phyloP scores from a whole-genome alignment of 2,329 filamentous ascomycete species.

The Raffaelea ambrosiae region DNA sequence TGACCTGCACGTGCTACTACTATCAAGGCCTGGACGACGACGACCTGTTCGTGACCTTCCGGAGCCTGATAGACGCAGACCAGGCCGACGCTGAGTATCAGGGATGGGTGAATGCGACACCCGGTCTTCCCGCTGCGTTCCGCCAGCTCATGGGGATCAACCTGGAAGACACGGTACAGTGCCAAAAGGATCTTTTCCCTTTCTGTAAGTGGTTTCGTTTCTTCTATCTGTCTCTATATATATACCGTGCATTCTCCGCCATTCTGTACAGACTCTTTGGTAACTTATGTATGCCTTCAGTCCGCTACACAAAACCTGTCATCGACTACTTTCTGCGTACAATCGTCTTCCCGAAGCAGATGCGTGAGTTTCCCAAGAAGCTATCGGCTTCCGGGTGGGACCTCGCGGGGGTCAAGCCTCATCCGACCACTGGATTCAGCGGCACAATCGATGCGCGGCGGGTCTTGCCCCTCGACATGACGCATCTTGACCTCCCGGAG shows the following conservation, averaged over 20 bases:
- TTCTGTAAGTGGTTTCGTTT: slow-evolving; percentile 5
- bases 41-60: slow-evolving; percentile 39
- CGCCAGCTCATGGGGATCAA: slow-evolving; percentile 44
- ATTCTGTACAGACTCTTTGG: too few species aligned
- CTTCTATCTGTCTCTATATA: background rate
- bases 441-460: slow-evolving; percentile 57
- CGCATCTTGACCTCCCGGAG: slow-evolving; percentile 43
- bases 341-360: slow-evolving; percentile 52
- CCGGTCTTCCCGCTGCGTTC: slow-evolving; percentile 25
- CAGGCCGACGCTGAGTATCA: slow-evolving; percentile 43
- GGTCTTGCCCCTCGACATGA: slow-evolving; percentile 47
- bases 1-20: slow-evolving; percentile 50
- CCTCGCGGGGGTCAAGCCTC: slow-evolving; percentile 35
- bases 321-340: slow-evolving; percentile 56
- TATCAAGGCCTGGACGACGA: slow-evolving; percentile 43
- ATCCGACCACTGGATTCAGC: slow-evolving; percentile 57
- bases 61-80: slow-evolving; percentile 39
- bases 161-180: slow-evolving; percentile 43
- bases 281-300: background rate
- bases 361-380: slow-evolving; percentile 55
- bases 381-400: slow-evolving; percentile 62
- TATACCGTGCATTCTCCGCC: background rate
- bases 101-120: slow-evolving; percentile 33
- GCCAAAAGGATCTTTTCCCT: slow-evolving; percentile 40
- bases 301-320: slow-evolving; percentile 41